These are phyloP conservation scores for Dendrocalamus latiflorus DNA, from an alignment of 202 grass and related monocot species.

Conservation along the genomic window DNA sequence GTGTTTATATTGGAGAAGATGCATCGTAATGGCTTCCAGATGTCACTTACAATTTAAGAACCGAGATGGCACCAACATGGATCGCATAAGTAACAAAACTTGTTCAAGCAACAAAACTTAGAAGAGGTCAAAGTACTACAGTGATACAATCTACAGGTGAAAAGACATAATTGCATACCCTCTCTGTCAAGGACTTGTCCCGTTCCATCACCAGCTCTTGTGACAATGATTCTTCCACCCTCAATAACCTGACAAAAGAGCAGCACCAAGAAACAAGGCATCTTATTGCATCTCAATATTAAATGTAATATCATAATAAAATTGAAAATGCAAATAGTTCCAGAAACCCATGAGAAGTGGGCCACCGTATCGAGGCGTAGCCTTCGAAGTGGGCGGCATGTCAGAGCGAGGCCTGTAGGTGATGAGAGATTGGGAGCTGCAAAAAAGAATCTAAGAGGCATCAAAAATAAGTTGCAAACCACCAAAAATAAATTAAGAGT, in stretches of 20 bases:
- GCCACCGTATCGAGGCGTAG: too few species aligned
- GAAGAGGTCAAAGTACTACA: not conserved
- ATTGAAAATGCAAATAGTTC: not conserved
- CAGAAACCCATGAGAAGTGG: not conserved
- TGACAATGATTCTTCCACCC: conserved; percentile 11
- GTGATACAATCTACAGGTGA: not conserved
- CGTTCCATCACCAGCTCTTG: conserved; percentile 49
- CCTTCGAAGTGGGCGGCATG: too few species aligned
- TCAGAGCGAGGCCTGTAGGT: too few species aligned
- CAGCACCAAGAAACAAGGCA: not conserved
- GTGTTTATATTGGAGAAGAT: not conserved
- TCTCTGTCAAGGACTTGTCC: conserved; percentile 63
- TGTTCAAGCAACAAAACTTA: too few species aligned
- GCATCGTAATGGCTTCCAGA: not conserved
- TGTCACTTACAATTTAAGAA: not conserved
- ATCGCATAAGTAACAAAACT: not conserved
- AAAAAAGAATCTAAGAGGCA: too few species aligned
- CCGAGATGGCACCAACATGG: not conserved
- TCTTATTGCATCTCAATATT: not conserved
- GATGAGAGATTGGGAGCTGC: too few species aligned
- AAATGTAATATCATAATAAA: not conserved
- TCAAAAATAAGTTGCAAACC: too few species aligned
- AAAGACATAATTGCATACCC: conserved; percentile 39
- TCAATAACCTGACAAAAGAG: conserved; percentile 44
- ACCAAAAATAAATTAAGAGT: too few species aligned